A percentile compares a stretch with the other conserved stretches of the same genome.
Conservation (phyloP, 805 yeast species). For the Myxozyma nipponensis region DNA sequence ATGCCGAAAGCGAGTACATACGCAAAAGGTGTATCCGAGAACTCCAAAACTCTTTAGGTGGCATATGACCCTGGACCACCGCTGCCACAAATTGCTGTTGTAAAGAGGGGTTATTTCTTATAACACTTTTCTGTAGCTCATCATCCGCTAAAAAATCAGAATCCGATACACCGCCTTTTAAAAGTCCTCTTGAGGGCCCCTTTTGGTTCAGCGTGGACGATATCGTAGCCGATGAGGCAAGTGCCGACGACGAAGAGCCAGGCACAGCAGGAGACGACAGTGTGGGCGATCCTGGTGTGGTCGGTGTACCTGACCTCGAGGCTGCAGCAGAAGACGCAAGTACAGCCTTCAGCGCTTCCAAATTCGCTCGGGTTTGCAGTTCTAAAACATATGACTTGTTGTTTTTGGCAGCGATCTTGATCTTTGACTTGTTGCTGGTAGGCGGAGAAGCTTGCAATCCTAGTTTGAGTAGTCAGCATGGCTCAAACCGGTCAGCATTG, state of each 20-base stretch:
- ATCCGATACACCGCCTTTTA: slow-evolving; percentile 42
- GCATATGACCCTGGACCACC: slow-evolving; percentile 62
- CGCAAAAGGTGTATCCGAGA: slow-evolving; percentile 54
- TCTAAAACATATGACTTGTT: slow-evolving; percentile 46
- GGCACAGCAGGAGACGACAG: slow-evolving; percentile 57
- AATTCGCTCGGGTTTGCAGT: slow-evolving; percentile 66
- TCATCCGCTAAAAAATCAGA: slow-evolving; percentile 62
- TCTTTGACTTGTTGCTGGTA: slow-evolving; percentile 33
- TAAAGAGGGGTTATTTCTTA: slow-evolving; percentile 63
- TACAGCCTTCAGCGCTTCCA: slow-evolving; percentile 68
- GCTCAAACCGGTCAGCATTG: neutral
- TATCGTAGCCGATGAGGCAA: slow-evolving; percentile 34
- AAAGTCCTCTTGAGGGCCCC: slow-evolving; percentile 34
- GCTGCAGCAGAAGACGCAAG: slow-evolving; percentile 44
- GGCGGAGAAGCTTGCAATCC: slow-evolving; percentile 38
- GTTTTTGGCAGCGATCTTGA: slow-evolving; percentile 27
- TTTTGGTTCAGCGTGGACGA: slow-evolving; percentile 13
- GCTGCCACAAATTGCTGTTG: slow-evolving; percentile 81
- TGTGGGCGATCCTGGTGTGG: slow-evolving; percentile 5
- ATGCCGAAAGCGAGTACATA: slow-evolving; percentile 76
- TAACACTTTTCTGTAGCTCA: slow-evolving; percentile 71
- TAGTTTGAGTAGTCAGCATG: neutral
- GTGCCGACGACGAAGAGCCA: slow-evolving; percentile 41
- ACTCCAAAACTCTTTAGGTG: slow-evolving; percentile 55
- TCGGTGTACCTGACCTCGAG: slow-evolving; percentile 2